Conservation (phyloP, 148 eudicot species). For the Diospyros lotus region DNA sequence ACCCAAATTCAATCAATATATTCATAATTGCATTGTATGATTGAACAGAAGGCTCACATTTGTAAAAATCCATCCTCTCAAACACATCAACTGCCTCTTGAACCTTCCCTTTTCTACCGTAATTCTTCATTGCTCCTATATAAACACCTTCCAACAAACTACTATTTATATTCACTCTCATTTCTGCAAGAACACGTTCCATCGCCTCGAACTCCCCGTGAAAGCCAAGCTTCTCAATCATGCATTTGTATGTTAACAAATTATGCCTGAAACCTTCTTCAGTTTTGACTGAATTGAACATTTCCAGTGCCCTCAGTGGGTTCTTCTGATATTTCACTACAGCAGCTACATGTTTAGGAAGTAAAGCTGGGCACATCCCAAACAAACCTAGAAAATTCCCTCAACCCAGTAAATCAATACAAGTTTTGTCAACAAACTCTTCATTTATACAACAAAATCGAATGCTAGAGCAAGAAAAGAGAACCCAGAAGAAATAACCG, state of each 20-base stretch:
- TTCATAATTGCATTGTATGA: constrained; percentile 84
- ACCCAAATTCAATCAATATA: constrained; percentile 63
- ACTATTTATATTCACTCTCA: constrained; percentile 60
- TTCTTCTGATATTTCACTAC: constrained; percentile 77
- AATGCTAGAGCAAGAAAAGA: constrained; percentile 4
- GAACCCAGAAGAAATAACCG: neutral
- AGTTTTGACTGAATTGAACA: constrained; percentile 63
- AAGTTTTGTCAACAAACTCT: neutral
- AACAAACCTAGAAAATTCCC: constrained; percentile 1
- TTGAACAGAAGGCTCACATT: constrained; percentile 61
- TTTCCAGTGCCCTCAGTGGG: constrained; percentile 79
- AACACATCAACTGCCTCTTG: constrained; percentile 85
- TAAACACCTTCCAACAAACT: constrained; percentile 71
- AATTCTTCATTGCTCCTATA: constrained; percentile 70
- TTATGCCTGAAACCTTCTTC: constrained; percentile 80
- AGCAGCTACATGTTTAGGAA: constrained; percentile 88
- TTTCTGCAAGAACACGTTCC: constrained; percentile 65
- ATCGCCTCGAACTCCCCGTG: constrained; percentile 72
- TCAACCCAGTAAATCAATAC: constrained; percentile 5
- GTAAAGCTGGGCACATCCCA: constrained; percentile 59
- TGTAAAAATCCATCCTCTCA: constrained; percentile 95
- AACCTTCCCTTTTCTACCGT: constrained; percentile 73
- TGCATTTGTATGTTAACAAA: constrained; percentile 58
- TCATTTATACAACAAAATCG: neutral
- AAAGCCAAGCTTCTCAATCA: constrained; percentile 74